A percentile compares a stretch with the other conserved stretches of the same genome.
These are phyloP conservation scores for Castanea crenata DNA, from an alignment of 306 rosid species.

Conservation along the genomic window DNA sequence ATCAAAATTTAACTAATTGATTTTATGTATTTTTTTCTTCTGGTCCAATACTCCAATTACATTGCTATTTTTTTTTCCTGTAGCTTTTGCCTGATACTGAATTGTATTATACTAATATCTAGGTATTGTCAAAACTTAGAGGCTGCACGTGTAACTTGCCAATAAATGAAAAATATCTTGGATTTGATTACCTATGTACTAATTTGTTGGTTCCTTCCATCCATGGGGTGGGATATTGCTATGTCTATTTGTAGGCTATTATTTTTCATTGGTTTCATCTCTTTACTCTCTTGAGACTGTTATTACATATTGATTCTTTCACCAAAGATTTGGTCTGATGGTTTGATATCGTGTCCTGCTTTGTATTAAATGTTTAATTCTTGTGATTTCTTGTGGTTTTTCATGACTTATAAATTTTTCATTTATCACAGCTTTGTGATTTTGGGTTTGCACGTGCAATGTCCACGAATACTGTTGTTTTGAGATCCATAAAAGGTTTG, in stretches of 20 bases:
- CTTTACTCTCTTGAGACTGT: not conserved
- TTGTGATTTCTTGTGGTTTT: not conserved
- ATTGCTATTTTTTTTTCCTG: not conserved
- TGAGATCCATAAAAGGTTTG: conserved; percentile 95
- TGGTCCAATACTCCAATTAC: not conserved
- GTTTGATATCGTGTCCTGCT: not conserved
- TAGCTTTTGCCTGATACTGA: not conserved
- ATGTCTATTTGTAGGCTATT: too few relatives aligned
- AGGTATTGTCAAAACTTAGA: not conserved
- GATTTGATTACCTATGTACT: not conserved
- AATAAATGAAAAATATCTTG: not conserved
- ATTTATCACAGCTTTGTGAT: conserved; percentile 81
- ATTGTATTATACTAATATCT: not conserved
- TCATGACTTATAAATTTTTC: conserved; percentile 2
- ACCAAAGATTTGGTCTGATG: not conserved
- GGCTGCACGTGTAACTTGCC: not conserved
- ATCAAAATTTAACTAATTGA: not conserved
- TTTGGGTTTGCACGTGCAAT: conserved; percentile 99
- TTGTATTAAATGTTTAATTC: not conserved
- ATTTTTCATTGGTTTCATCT: not conserved
- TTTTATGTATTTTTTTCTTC: not conserved
- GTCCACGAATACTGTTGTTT: conserved; percentile 96
- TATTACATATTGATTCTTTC: not conserved
- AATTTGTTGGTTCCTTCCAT: not conserved
- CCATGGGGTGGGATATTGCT: not conserved